phyloP scores from a whole-genome alignment of 148 eudicot genomes.

The Rhododendron vialii region DNA sequence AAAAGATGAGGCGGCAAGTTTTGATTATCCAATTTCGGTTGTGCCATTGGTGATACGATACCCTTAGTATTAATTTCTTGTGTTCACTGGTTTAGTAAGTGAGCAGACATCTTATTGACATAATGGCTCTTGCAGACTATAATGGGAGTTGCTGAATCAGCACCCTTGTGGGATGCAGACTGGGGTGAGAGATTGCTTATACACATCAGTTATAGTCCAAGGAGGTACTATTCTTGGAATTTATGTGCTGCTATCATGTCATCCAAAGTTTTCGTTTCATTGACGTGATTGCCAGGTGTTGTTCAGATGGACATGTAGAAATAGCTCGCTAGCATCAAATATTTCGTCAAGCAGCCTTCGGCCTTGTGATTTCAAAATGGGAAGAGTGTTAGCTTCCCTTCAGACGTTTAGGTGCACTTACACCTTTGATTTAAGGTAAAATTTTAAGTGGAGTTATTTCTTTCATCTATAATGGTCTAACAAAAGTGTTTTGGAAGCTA shows the following conservation, averaged over 20 bases:
- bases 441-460: not conserved
- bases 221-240: slow-evolving; percentile 43
- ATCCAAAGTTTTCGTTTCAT: not conserved
- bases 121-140: slow-evolving; percentile 47
- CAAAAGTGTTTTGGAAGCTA: not conserved
- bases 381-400: slow-evolving; percentile 63
- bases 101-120: not conserved
- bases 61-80: not conserved
- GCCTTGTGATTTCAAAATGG: slow-evolving; percentile 96
- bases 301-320: slow-evolving; percentile 86
- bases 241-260: not conserved
- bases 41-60: too few relatives aligned
- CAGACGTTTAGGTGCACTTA: slow-evolving; percentile 73
- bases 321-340: slow-evolving; percentile 67
- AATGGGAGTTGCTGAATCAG: slow-evolving; percentile 74
- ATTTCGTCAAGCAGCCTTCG: slow-evolving; percentile 77
- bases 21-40: too few relatives aligned
- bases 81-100: not conserved
- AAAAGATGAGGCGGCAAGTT: too few relatives aligned
- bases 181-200: slow-evolving; percentile 74
- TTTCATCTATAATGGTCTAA: not conserved
- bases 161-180: slow-evolving; percentile 40
- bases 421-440: slow-evolving; percentile 70
- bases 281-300: not conserved
- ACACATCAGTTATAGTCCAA: slow-evolving; percentile 86